Percentiles rank a stretch among this genome's conserved stretches.
These are phyloP conservation scores for Vickermania ingenoplastis DNA, from an alignment of 208 protist species.

Conservation along the genomic window DNA sequence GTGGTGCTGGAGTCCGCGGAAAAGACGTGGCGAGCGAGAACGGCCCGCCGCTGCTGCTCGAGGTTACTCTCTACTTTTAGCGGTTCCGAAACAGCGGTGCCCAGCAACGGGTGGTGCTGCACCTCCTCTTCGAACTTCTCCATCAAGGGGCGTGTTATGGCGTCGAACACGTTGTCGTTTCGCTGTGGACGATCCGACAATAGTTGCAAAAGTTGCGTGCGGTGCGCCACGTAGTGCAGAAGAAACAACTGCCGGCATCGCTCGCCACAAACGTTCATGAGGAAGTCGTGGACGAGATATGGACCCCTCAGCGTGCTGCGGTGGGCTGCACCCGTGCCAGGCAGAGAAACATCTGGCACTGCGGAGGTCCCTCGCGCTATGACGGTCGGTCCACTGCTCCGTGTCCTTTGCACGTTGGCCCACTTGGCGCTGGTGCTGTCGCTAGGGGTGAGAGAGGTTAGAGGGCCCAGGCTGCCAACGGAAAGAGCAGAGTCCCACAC, in stretches of 20 bases:
- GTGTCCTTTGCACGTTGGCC: no score
- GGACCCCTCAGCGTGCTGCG: conserved; percentile 10
- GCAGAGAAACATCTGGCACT: no score
- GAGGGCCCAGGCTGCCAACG: no score
- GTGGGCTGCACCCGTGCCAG: neutral
- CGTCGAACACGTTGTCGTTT: neutral
- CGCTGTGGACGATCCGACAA: neutral
- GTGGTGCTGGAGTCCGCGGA: conserved; percentile 27
- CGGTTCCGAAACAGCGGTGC: conserved; percentile 6
- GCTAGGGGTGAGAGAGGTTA: no score
- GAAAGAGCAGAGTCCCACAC: conserved; percentile 20
- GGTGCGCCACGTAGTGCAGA: conserved; percentile 14
- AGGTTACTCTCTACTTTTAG: conserved; percentile 23
- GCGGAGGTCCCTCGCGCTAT: neutral
- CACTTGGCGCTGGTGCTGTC: conserved; percentile 12
- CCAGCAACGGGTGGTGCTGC: neutral
- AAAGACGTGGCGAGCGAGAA: conserved; percentile 42
- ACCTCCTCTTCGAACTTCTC: neutral
- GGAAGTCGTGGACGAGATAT: conserved; percentile 26
- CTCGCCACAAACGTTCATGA: conserved; percentile 16
- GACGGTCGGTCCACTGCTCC: neutral
- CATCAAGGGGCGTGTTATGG: neutral
- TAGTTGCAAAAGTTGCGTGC: neutral
- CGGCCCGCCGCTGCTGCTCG: conserved; percentile 44
- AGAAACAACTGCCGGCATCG: conserved; percentile 18